phyloP scores from a whole-genome alignment of 2,329 filamentous ascomycete species.

The Stenocarpella maydis region DNA sequence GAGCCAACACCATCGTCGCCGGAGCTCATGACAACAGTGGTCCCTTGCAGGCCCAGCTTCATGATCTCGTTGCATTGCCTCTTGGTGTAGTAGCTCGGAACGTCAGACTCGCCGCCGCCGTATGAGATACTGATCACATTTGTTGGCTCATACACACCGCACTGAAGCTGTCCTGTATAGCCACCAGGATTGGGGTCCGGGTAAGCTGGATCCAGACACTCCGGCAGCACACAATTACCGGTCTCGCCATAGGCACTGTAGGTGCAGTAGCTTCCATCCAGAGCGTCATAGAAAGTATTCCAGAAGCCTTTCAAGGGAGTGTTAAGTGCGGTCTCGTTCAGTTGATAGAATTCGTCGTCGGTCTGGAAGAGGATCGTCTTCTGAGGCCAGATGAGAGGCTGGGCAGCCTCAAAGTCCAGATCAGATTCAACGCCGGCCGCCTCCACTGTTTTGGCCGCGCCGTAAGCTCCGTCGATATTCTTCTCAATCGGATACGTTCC shows the following conservation, averaged over 20 bases:
- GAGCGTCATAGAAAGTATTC: constrained; percentile 57
- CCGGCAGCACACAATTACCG: constrained; percentile 49
- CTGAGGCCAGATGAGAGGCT: constrained; percentile 61
- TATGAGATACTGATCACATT: constrained; percentile 62
- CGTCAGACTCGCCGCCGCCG: constrained; percentile 55
- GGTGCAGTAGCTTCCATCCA: constrained; percentile 53
- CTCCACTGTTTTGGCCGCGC: constrained; percentile 30
- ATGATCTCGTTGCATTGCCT: constrained; percentile 53
- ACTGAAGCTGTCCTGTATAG: constrained; percentile 54
- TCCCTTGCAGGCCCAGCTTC: constrained; percentile 54
- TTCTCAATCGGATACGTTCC: constrained; percentile 42
- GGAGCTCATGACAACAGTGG: constrained; percentile 50
- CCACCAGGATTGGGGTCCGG: constrained; percentile 57
- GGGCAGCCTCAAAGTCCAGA: constrained; percentile 57
- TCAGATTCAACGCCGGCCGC: constrained; percentile 47
- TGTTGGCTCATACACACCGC: constrained; percentile 50
- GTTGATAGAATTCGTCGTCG: constrained; percentile 43
- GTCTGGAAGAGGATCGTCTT: constrained; percentile 45
- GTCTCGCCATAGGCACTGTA: constrained; percentile 56
- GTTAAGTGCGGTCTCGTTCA: constrained; percentile 35
- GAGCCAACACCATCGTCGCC: constrained; percentile 52
- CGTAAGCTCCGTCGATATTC: constrained; percentile 41
- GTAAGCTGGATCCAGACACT: constrained; percentile 55
- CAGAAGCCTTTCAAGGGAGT: constrained; percentile 43
- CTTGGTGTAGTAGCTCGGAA: constrained; percentile 56